Base-by-base conservation (phyloP, 441 rosid species). In the Omphalea diandra region DNA sequence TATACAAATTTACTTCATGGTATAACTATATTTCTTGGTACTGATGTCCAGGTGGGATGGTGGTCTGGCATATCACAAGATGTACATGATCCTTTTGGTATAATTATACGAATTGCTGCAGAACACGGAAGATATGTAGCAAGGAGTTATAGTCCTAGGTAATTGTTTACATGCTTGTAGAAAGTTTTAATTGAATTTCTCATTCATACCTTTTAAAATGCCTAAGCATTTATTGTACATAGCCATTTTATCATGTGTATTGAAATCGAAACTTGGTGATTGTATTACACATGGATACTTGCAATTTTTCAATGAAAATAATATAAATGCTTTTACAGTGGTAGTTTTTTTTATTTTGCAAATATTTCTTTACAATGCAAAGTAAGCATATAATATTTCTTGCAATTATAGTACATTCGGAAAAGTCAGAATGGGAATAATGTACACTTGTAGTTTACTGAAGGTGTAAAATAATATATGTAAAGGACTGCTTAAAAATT, bases 61-160 rank as follows among this genome's bases (percentile, higher is more conserved):
- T 94, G 99, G 98, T 85, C 98, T 67, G 99, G 99, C 35, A 80
- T 86, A 64, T 90, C 99, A 1, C 85, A 89, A 59, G 91, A 90
- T 85, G 83, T 65, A 57, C 82, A 84, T 47, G 90, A 90, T 81
- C 97, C 99, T 67, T 85, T 82, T 63, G 99, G 99, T 78, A 79
- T 92, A 72, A 88, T 94, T 76, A 83, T 94, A 71, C 87, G 79
- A 47, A 87, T 94, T 71, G 92, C 97, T 75, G 91, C 99, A 18
- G 99, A 94, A 81, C 94, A 94, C 82, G 99, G 97, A 78, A 86
- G 96, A 89, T 94, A 90, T 85, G 91, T 95, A 18, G 99, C 97
- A 44, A 84, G 91, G 83, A 89, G 94, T 79, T 92, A 88, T 46
- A 89, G 87, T 77, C 96, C 99, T 57, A 84, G 97, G 99, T 94